These are phyloP conservation scores for Macrophomina phaseolina DNA, from an alignment of 2,329 filamentous ascomycete species.

Conservation along the genomic window DNA sequence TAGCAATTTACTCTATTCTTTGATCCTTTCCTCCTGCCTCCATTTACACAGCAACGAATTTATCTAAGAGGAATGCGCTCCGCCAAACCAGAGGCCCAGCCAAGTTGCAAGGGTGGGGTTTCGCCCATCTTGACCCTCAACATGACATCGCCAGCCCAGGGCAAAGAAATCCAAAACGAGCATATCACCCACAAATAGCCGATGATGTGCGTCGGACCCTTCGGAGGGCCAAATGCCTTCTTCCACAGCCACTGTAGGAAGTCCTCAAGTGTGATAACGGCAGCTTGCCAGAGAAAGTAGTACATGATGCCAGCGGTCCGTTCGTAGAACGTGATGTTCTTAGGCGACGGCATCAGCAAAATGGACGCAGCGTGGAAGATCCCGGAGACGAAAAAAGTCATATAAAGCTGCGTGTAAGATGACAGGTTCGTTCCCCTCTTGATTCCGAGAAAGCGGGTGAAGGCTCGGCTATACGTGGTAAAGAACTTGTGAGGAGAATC, in stretches of 20 bases:
- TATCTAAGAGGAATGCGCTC: neutral
- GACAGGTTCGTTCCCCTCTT: constrained; percentile 20
- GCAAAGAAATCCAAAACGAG: constrained; percentile 25
- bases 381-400: constrained; percentile 29
- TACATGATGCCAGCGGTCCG: constrained; percentile 25
- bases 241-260: constrained; percentile 25
- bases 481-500: constrained; percentile 3
- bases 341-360: constrained; percentile 26
- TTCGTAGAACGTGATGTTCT: constrained; percentile 27
- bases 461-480: constrained; percentile 1
- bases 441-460: constrained; percentile 16
- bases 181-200: constrained; percentile 27
- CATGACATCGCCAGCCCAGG: constrained; percentile 27
- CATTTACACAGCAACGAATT: neutral
- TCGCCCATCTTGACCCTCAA: constrained; percentile 23
- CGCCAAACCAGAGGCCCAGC: neutral
- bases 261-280: constrained; percentile 30
- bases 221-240: neutral
- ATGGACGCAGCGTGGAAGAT: constrained; percentile 28
- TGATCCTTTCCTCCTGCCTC: neutral
- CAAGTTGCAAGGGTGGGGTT: neutral
- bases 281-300: constrained; percentile 31
- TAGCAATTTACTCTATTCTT: neutral
- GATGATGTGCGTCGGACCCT: neutral
- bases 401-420: constrained; percentile 28